Evolutionary conservation across 177 flowering plant genomes (phyloP), one percentile per base, ranked within the genome.

Genomic region (Vitis hybrid): DNA sequence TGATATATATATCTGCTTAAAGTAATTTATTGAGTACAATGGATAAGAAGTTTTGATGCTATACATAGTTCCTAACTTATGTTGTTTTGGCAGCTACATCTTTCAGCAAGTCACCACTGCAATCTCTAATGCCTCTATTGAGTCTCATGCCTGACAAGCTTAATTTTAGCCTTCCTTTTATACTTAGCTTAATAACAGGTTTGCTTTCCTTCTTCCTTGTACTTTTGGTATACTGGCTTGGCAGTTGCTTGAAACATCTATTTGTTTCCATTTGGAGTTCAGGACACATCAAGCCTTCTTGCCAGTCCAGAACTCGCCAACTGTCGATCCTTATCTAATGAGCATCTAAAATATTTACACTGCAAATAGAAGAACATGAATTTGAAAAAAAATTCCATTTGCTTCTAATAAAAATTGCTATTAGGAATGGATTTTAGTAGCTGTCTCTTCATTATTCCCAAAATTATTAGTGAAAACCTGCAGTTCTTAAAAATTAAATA

Each of bases 51-150:
- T 39, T 39, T 39, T 39, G 45, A 39, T 26, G 29, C 29, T 26
- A 39, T 5, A 5, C 45, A 5, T 63, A 15, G 48, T 10, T 22
- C 12, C 34, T 60, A 19, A 45, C 58, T 66, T 31, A 5, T 67
- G 26, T 68, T 68, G 39, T 49, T 69, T 68, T 71, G 15, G 71
- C 87, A 91, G 94, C 86, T 73, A 89, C 91, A 54, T 84, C 86
- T 69, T 89, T 85, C 68, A 58, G 76, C 68, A 79, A 73, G 75
- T 91, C 94, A 5, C 85, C 45, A 19, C 68, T 87, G 65, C 78
- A 81, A 57, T 55, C 66, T 59, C 77, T 89, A 5, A 10, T 80
- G 19, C 77, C 85, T 55, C 10, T 87, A 15, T 49, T 83, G 63
- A 78, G 83, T 51, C 52, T 79, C 59, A 70, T 90, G 67, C 90